Conservation (phyloP, 805 yeast genomes). For the Ogataea ganodermae region DNA sequence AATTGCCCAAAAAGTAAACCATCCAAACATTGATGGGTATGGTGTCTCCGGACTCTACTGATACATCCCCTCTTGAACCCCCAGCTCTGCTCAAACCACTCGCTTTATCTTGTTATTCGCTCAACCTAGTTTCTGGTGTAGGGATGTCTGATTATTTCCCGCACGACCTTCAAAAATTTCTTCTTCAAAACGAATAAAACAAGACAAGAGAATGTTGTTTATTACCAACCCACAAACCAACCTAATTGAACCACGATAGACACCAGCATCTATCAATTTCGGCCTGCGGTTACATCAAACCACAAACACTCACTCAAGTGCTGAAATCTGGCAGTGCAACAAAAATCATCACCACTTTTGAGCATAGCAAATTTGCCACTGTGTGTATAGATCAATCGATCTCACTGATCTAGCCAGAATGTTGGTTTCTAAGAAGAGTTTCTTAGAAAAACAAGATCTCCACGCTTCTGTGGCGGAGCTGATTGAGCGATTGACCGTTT, state of each 20-base stretch:
- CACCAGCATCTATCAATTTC: neutral
- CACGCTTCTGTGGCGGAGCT: slow-evolving; percentile 21
- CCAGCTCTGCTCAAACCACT: too few species aligned
- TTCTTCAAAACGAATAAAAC: neutral
- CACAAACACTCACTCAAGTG: neutral
- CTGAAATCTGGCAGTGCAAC: neutral
- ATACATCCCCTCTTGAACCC: too few species aligned
- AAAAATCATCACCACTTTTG: neutral
- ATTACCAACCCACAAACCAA: neutral
- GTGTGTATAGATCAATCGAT: neutral
- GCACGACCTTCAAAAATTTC: slow-evolving; percentile 3
- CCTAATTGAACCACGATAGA: slow-evolving; percentile 1
- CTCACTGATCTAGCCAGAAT: slow-evolving; percentile 9
- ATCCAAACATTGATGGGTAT: too few species aligned
- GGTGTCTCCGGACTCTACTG: too few species aligned
- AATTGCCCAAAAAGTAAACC: too few species aligned
- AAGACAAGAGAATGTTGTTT: neutral
- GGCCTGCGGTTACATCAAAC: neutral
- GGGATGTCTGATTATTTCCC: neutral
- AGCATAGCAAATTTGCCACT: slow-evolving; percentile 5
- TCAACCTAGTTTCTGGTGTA: too few species aligned
- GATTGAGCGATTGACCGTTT: slow-evolving; percentile 19
- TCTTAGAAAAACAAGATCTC: slow-evolving; percentile 21
- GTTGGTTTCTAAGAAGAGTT: slow-evolving; percentile 21
- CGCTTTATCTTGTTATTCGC: too few species aligned